These are phyloP conservation scores for Trebouxia sp. DNA, from an alignment of 139 green algal genomes.

Conservation along the genomic window DNA sequence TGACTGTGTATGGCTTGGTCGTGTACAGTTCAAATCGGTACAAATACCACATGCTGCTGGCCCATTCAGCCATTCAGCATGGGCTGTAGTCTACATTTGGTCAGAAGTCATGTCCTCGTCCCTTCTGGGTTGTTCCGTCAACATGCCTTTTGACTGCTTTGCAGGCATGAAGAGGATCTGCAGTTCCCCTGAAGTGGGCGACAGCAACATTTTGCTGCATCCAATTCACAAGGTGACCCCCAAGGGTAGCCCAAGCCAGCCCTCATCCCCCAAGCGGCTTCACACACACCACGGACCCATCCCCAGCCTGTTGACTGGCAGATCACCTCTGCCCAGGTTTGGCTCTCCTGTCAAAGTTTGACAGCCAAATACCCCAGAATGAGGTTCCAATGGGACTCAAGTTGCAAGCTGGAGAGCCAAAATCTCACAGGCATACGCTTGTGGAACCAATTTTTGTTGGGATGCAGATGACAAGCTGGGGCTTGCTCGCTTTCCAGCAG, in stretches of 20 bases:
- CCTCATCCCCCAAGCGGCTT: not conserved
- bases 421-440: too few species aligned
- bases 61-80: not conserved
- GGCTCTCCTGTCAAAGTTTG: not conserved
- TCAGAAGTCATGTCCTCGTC: not conserved
- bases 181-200: not conserved
- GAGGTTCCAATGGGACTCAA: too few species aligned
- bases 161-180: conserved; percentile 6
- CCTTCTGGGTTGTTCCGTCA: not conserved
- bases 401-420: too few species aligned
- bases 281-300: not conserved
- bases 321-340: not conserved
- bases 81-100: not conserved
- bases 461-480: too few species aligned
- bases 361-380: too few species aligned
- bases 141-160: not conserved
- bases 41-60: too few species aligned
- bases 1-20: too few species aligned
- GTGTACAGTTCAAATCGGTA: too few species aligned
- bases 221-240: conserved; percentile 10
- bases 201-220: not conserved
- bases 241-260: not conserved
- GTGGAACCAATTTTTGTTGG: too few species aligned
- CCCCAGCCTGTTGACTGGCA: not conserved
- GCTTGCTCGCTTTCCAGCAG: too few species aligned